Base-by-base conservation (phyloP, 306 rosid species). In the Alnus rubra region DNA sequence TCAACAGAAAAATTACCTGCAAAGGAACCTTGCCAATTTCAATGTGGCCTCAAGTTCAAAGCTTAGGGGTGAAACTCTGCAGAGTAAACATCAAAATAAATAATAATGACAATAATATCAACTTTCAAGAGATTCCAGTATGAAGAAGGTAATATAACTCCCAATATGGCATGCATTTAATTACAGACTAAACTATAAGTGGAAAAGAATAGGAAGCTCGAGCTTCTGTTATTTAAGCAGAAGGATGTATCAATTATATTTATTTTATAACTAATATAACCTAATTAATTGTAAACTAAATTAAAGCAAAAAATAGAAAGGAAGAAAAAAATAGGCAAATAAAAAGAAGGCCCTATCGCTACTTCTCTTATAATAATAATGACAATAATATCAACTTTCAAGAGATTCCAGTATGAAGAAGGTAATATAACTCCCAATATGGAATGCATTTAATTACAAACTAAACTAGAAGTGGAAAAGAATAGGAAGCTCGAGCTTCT, bases 21-120 rank as follows among this genome's bases (percentile, higher is more conserved):
- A 95, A 80, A 95, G 97, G 76, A 88, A 93, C 84, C 98, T 91
- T 69, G 98, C 98, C 79, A 95, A 79, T 87, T 95, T 95, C 86
- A 95, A 79, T 79, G 97, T 95, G 73, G 98, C 98, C 90, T 95
- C 98, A 50, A 95, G 97, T 88, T 93, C 99, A 87, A 95, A 95
- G 74, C 96, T 91, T 81, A 95, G 67, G 79, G 99, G 99, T 71
- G 99, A 95, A 84, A 95, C 99, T 85, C 99, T 95, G 94, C 89
- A 92, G 50, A 81, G 71, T 64, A 84, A 72, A 68, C 28, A 78
- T 44, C 39, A 67, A 81, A 49, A 6, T 33, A 37, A 52, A 73
- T 14, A 19, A 52, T 23, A 14, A 9, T 54, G 47, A 13, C 2
- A 5, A 14, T 18, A 54, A 53, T 59, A 44, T 48, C 1, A 23